Evolutionary conservation across 768 basidiomycete species (phyloP).

Genomic region (Pleurotus ostreatus): DNA sequence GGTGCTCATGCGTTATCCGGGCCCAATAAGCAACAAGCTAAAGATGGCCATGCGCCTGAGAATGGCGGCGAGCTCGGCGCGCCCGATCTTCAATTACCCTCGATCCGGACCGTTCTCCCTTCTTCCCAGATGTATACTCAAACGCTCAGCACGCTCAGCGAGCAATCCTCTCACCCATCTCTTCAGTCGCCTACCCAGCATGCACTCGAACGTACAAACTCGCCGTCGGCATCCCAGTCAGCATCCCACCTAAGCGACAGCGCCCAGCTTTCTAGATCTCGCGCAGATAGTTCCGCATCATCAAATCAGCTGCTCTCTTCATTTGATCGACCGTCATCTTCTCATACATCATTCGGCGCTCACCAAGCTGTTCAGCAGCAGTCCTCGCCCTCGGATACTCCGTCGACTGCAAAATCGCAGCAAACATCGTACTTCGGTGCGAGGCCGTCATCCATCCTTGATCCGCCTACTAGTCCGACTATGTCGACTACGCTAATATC

Average conservation of each 20-base stretch:
- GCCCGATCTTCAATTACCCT: constrained; percentile 16
- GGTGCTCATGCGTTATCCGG: constrained; percentile 9
- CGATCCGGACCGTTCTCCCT: constrained; percentile 28
- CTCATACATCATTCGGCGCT: constrained; percentile 1
- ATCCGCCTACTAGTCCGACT: constrained; percentile 9
- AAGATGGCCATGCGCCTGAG: neutral
- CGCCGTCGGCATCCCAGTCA: neutral
- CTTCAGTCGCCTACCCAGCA: constrained; percentile 17
- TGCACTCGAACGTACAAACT: constrained; percentile 15
- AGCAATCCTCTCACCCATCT: constrained; percentile 31
- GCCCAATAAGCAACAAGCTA: neutral
- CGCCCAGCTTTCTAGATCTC: neutral
- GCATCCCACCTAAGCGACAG: neutral
- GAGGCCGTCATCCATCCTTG: constrained; percentile 18
- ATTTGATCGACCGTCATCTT: constrained; percentile 6
- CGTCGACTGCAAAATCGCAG: constrained; percentile 12
- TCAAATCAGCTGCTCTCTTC: constrained; percentile 1
- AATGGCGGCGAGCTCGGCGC: neutral
- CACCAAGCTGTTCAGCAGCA: neutral
- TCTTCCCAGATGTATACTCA: constrained; percentile 25
- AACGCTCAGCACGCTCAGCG: constrained; percentile 34
- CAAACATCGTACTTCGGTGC: constrained; percentile 16
- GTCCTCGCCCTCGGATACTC: neutral
- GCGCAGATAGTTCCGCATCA: neutral
- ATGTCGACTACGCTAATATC: constrained; percentile 33